Base-by-base conservation (phyloP, 2,329 filamentous ascomycete genomes). In the Arthrobotrys sphaeroides region DNA sequence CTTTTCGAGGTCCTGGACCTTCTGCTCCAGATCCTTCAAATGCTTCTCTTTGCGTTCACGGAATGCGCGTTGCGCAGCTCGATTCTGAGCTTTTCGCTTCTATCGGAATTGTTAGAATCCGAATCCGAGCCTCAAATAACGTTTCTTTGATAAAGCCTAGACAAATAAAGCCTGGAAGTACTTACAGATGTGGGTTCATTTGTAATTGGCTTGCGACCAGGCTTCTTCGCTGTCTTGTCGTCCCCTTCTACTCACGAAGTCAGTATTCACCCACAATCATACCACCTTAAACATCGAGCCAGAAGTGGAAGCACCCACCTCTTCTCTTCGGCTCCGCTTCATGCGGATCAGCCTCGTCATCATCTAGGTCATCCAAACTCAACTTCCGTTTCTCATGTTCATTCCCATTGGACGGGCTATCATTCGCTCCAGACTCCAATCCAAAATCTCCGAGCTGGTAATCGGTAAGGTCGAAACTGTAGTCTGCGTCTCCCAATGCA, bases 21-120 rank as follows among this genome's bases (percentile, higher is more conserved):
- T 92, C 72, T 86, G 90, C 83, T 97, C 93, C 1, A 96, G 86
- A 78, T 94, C 91, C 82, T 93, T 93, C 53, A 96, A 82, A 80
- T 96, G 94, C 84, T 91, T 94, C 83, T 97, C 94, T 84, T 97
- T 97, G 77, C 94, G 91, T 82, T 97, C 94, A 65, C 94, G 89
- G 86, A 97, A 97, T 5, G 94, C 94, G 72, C 94, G 89, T 83
- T 97, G 94, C 3, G 94, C 94, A 9, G 94, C 94, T 78, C 94
- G 89, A 79, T 97, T 97, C 81, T 97, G 94, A 7, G 95, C 95
- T 84, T 99, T 99, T 80, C 93, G 90, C 84, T 96, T 96, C 93
- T 96, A 80, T 45, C 16, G 26, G 45, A 33, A 26, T 64, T 38
- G 24, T 73, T 60, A 45, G 31, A 74, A 43, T 28, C 62, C 78